Percentiles rank a stretch among this genome's conserved stretches.
These are phyloP conservation scores for Fusarium siculi DNA, from an alignment of 2,329 filamentous ascomycete genomes.

Conservation along the genomic window DNA sequence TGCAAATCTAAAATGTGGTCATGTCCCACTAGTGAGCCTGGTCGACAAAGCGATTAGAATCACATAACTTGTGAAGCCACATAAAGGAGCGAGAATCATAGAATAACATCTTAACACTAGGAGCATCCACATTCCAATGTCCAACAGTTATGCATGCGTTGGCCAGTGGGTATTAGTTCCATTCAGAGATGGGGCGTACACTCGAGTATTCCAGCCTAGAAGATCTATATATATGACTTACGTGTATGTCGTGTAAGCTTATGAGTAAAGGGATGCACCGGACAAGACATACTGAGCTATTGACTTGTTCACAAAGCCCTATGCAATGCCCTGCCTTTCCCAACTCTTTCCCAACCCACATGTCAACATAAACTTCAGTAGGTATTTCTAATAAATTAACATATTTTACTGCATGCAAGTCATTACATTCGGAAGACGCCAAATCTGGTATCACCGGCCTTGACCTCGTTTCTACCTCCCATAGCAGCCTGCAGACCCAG, in stretches of 20 bases:
- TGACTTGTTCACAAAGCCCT: neutral
- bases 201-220: neutral
- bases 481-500: slow-evolving; percentile 78
- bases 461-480: slow-evolving; percentile 71
- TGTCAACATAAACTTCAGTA: neutral
- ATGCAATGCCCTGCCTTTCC: neutral
- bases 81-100: too few relatives aligned
- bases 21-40: neutral
- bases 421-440: slow-evolving; percentile 84
- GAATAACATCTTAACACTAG: neutral
- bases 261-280: neutral
- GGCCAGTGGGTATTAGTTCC: neutral
- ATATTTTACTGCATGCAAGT: neutral
- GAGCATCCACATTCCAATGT: neutral
- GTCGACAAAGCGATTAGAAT: neutral
- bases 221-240: neutral
- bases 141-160: neutral
- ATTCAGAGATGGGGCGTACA: neutral
- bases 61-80: too few relatives aligned
- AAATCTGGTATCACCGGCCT: slow-evolving; percentile 74
- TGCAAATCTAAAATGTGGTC: neutral
- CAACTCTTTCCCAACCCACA: neutral
- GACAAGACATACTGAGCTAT: neutral
- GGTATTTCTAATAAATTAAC: slow-evolving; percentile 1
- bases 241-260: neutral